A percentile compares a stretch with the other conserved stretches of the same genome.
Conservation (phyloP, 352 stramenopile genomes). For the Pythium volutum region DNA sequence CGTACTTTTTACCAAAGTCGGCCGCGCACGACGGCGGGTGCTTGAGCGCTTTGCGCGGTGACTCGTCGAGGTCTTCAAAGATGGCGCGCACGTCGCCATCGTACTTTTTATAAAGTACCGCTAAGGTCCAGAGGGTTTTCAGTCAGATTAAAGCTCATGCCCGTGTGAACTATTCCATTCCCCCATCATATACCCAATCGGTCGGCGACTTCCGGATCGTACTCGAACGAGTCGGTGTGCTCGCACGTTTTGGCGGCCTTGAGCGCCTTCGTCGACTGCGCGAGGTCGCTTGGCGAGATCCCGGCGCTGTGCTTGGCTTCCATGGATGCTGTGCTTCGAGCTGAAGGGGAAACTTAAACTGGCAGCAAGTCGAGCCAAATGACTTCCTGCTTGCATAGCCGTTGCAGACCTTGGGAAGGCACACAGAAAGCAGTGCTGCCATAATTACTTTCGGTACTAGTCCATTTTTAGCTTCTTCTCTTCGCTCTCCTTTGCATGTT, state of each 20-base stretch:
- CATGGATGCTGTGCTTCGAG: constrained; percentile 29
- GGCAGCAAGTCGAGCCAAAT: not conserved
- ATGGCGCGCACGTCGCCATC: constrained; percentile 61
- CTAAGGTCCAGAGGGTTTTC: constrained; percentile 8
- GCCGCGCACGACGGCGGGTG: constrained; percentile 51
- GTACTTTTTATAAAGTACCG: constrained; percentile 58
- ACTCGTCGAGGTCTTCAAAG: constrained; percentile 79
- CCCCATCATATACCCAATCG: constrained; percentile 36
- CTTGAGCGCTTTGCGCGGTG: constrained; percentile 74
- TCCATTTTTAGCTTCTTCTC: not conserved
- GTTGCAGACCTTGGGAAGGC: not conserved
- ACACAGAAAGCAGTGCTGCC: not conserved
- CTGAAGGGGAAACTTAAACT: constrained; percentile 1
- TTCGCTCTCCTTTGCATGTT: not conserved
- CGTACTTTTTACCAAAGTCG: constrained; percentile 80
- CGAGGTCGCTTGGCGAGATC: constrained; percentile 57
- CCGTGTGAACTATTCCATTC: not conserved
- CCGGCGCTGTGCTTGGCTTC: constrained; percentile 48
- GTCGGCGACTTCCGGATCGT: constrained; percentile 49
- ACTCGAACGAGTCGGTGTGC: constrained; percentile 72
- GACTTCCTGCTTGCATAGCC: not conserved
- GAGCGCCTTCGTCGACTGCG: constrained; percentile 57
- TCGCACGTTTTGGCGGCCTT: constrained; percentile 62
- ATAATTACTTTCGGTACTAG: constrained; percentile 9
- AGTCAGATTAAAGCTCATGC: not conserved